Percentiles rank a stretch among this genome's conserved stretches.
These are phyloP conservation scores for Colletotrichum spaethianum DNA, from an alignment of 2,329 filamentous ascomycete species.

Conservation along the genomic window DNA sequence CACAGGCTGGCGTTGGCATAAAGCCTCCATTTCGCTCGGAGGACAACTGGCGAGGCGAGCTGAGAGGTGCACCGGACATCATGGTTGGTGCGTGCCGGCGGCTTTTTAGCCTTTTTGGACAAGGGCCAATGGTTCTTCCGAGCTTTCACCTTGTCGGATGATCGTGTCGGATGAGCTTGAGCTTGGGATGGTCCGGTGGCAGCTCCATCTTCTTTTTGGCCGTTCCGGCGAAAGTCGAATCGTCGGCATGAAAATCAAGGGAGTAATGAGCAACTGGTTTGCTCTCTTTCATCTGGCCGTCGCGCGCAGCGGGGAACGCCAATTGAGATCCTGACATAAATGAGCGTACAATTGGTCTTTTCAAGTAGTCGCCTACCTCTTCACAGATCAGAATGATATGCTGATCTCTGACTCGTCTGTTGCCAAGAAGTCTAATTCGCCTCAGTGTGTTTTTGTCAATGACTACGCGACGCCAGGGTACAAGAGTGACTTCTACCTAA, in stretches of 20 bases:
- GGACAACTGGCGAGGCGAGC: neutral
- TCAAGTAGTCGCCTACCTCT: too few species aligned
- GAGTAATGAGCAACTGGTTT: neutral
- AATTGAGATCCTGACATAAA: neutral
- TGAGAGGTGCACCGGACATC: constrained; percentile 13
- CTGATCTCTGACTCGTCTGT: too few species aligned
- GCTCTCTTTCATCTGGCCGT: neutral
- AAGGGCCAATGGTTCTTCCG: constrained; percentile 22
- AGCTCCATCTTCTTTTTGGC: neutral
- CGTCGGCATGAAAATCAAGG: neutral
- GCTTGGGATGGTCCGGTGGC: constrained; percentile 4
- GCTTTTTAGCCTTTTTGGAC: constrained; percentile 14
- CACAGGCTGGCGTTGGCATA: neutral
- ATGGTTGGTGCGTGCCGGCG: constrained; percentile 11
- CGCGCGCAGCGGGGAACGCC: neutral
- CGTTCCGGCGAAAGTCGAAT: neutral
- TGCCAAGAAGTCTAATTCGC: too few species aligned
- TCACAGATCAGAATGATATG: too few species aligned
- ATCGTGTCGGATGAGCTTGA: neutral
- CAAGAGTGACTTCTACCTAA: too few species aligned
- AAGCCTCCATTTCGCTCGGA: neutral
- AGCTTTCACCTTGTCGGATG: constrained; percentile 16
- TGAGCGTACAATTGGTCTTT: neutral
- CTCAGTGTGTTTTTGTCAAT: too few species aligned
- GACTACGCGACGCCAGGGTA: too few species aligned